phyloP scores from a whole-genome alignment of 2,329 filamentous ascomycete genomes.

The Scytalidium lignicola region DNA sequence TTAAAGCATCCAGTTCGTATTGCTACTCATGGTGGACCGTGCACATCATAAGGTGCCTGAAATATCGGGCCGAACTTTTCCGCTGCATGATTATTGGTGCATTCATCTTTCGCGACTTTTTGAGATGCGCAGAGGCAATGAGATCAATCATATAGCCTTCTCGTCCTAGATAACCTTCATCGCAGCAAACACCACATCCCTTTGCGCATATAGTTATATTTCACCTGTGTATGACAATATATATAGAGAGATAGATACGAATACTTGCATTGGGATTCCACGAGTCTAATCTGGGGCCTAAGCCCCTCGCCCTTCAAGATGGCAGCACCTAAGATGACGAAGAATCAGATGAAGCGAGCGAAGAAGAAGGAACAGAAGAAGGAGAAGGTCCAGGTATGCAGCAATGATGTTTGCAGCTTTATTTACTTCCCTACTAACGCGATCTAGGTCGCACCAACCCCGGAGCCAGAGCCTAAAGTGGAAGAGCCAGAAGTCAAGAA shows the following conservation, averaged over 20 bases:
- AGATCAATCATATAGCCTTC: neutral
- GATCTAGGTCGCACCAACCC: conserved; percentile 16
- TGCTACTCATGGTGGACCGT: neutral
- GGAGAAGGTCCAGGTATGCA: conserved; percentile 45
- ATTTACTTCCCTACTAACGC: neutral
- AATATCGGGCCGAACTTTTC: neutral
- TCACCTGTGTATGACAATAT: neutral
- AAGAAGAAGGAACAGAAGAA: conserved; percentile 93
- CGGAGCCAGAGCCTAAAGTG: conserved; percentile 22
- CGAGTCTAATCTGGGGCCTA: conserved; percentile 8
- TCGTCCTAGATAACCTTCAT: too few species aligned
- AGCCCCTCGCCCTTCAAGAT: conserved; percentile 38
- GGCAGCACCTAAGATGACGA: conserved; percentile 69
- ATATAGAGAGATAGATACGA: neutral
- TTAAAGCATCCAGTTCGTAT: neutral
- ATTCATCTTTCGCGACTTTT: neutral
- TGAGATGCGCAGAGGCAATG: neutral
- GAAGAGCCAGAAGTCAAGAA: conserved; percentile 31
- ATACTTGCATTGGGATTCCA: neutral
- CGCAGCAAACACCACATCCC: too few species aligned
- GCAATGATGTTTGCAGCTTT: conserved; percentile 7
- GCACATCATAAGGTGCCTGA: neutral
- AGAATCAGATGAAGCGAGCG: conserved; percentile 88
- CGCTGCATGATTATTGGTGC: neutral
- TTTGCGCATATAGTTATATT: too few species aligned